phyloP scores from a whole-genome alignment of 495 filamentous ascomycete genomes.

The Umbilicaria muhlenbergii region DNA sequence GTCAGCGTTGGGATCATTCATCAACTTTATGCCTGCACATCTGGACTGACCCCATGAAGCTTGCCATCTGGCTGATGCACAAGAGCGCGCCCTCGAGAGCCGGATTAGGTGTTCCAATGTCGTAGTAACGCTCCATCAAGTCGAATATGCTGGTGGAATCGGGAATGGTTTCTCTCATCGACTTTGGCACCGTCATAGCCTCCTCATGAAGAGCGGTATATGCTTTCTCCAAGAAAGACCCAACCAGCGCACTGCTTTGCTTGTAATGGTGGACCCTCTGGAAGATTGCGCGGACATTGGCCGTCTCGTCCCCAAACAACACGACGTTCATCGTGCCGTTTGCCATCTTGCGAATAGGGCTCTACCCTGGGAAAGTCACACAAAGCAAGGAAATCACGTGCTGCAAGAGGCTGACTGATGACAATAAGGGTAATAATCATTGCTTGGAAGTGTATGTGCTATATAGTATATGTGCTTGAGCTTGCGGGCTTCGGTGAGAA shows the following conservation, averaged over 20 bases:
- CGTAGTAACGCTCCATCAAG: slow-evolving; percentile 50
- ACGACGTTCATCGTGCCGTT: no score
- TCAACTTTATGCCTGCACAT: not conserved
- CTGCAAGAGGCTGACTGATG: no score
- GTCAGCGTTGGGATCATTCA: no score
- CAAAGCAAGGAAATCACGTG: no score
- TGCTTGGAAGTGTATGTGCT: no score
- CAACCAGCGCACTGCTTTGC: slow-evolving; percentile 45
- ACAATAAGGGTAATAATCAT: no score
- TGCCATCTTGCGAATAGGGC: no score
- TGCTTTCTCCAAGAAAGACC: slow-evolving; percentile 47
- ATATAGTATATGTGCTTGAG: no score
- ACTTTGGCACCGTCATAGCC: slow-evolving; percentile 38
- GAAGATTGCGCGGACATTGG: no score
- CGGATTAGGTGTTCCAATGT: slow-evolving; percentile 36
- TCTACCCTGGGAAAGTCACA: no score
- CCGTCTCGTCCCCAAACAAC: no score
- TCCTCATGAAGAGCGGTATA: slow-evolving; percentile 46
- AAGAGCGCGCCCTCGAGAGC: slow-evolving; percentile 50
- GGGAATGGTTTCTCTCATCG: slow-evolving; percentile 47
- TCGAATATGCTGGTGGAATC: slow-evolving; percentile 52
- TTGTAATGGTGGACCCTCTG: slow-evolving; percentile 34
- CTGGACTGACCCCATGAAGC: slow-evolving; percentile 55
- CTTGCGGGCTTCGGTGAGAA: no score
- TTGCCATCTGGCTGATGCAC: slow-evolving; percentile 51